Percentiles rank a stretch among this genome's conserved stretches.
These are phyloP conservation scores for Metschnikowia arizonensis DNA, from an alignment of 805 yeast genomes.

Conservation along the genomic window DNA sequence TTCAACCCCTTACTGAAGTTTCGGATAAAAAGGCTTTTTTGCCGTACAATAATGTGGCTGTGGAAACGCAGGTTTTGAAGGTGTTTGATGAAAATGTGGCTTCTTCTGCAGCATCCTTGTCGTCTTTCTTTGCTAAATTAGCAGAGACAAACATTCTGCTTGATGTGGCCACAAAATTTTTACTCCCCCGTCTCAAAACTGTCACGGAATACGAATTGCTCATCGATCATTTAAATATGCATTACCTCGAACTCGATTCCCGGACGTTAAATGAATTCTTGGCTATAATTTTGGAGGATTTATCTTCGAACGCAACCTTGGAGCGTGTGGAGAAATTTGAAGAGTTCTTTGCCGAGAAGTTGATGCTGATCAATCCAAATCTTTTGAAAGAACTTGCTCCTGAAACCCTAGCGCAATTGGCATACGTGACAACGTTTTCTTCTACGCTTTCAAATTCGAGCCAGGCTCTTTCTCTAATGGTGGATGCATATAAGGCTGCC, in stretches of 20 bases:
- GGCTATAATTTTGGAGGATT: slow-evolving; percentile 13
- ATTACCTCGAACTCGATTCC: slow-evolving; percentile 12
- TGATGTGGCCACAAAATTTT: slow-evolving; percentile 13
- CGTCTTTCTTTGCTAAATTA: slow-evolving; percentile 6
- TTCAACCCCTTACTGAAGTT: slow-evolving; percentile 16
- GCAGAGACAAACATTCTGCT: slow-evolving; percentile 4
- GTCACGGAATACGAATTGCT: slow-evolving; percentile 12
- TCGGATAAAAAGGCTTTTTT: slow-evolving; percentile 13
- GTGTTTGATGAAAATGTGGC: slow-evolving; percentile 5
- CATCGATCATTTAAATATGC: slow-evolving; percentile 12
- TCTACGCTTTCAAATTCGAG: slow-evolving; percentile 13
- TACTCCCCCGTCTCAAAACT: slow-evolving; percentile 15
- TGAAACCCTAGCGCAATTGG: slow-evolving; percentile 23
- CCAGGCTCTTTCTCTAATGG: slow-evolving; percentile 14
- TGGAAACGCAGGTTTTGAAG: slow-evolving; percentile 1
- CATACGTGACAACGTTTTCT: slow-evolving; percentile 19
- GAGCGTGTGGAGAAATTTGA: slow-evolving; percentile 13
- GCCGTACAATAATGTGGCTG: slow-evolving; percentile 10
- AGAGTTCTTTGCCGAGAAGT: slow-evolving; percentile 5
- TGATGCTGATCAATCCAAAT: slow-evolving; percentile 15
- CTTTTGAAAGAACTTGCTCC: slow-evolving; percentile 18
- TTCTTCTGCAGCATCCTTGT: slow-evolving; percentile 2
- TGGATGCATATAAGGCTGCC: slow-evolving; percentile 13
- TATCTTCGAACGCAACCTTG: slow-evolving; percentile 13
- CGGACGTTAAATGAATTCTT: slow-evolving; percentile 14